Conservation (phyloP, 768 basidiomycete genomes). For the Kwoniella bestiolae region DNA sequence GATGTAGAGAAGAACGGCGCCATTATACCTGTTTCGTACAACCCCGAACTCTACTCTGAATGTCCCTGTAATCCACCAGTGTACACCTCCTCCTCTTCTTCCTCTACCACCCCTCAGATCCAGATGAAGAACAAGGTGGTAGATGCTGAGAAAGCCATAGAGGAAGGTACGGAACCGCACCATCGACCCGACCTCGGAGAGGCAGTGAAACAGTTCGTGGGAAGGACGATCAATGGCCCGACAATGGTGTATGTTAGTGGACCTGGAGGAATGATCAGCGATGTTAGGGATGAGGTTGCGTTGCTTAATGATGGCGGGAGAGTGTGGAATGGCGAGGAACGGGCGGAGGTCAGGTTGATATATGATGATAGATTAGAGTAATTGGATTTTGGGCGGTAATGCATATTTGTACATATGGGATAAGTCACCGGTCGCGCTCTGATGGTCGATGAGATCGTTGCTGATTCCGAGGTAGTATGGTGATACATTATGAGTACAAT, state of each 20-base stretch:
- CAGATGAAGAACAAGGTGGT: neutral
- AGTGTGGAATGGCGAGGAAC: conserved; percentile 30
- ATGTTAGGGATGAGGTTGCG: conserved; percentile 31
- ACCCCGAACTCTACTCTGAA: neutral
- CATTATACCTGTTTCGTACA: neutral
- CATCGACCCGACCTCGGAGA: conserved; percentile 26
- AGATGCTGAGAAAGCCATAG: conserved; percentile 21
- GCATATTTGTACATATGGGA: conserved; percentile 9
- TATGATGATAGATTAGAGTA: conserved; percentile 38
- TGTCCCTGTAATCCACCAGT: conserved; percentile 15
- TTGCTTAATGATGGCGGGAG: conserved; percentile 23
- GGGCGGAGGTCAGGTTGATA: conserved; percentile 25
- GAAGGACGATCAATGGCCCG: conserved; percentile 18
- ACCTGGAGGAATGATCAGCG: conserved; percentile 31
- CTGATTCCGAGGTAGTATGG: too few species aligned
- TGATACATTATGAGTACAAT: too few species aligned
- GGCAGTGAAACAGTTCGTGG: conserved; percentile 28
- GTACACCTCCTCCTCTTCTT: conserved; percentile 1
- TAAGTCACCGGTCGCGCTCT: neutral
- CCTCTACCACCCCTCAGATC: neutral
- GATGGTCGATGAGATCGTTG: neutral
- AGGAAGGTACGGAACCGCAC: conserved; percentile 12
- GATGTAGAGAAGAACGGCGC: neutral
- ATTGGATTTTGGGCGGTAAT: neutral
- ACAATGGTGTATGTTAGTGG: conserved; percentile 32